phyloP scores from a whole-genome alignment of 73 alveolate species.

The Paramecium caudatum region DNA sequence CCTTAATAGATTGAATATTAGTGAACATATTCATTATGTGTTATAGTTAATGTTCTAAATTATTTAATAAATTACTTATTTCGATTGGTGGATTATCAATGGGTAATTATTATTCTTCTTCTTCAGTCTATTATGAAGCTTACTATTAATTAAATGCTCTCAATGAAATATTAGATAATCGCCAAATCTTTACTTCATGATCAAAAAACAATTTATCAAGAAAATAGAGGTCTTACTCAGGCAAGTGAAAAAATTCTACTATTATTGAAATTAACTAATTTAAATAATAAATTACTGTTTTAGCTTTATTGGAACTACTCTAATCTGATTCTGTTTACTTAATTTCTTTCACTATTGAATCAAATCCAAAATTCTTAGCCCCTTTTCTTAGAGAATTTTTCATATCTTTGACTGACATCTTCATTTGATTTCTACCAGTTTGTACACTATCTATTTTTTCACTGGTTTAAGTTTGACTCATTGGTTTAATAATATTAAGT shows the following conservation, averaged over 20 bases:
- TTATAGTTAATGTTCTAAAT: background rate
- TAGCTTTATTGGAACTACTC: constrained; percentile 1
- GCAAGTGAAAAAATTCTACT: constrained; percentile 8
- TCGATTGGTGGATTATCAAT: background rate
- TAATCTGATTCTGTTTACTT: constrained; percentile 22
- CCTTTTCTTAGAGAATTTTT: background rate
- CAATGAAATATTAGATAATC: background rate
- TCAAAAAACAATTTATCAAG: constrained; percentile 45
- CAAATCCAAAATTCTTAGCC: background rate
- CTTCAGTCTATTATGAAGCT: background rate
- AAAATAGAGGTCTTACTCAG: background rate
- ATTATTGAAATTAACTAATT: constrained; percentile 5
- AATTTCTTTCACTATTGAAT: constrained; percentile 4
- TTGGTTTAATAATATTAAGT: background rate
- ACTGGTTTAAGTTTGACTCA: background rate
- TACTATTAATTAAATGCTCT: background rate
- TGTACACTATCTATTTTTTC: background rate
- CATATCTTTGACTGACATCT: constrained; percentile 30
- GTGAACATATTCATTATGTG: constrained; percentile 22
- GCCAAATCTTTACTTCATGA: background rate
- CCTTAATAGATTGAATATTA: background rate
- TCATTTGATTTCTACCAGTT: constrained; percentile 10
- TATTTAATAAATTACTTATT: background rate
- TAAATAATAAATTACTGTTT: constrained; percentile 16
- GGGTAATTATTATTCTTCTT: background rate